A percentile compares a stretch with the other conserved stretches of the same genome.
Conservation (phyloP, 352 stramenopile species). For the Globisporangium irregulare region DNA sequence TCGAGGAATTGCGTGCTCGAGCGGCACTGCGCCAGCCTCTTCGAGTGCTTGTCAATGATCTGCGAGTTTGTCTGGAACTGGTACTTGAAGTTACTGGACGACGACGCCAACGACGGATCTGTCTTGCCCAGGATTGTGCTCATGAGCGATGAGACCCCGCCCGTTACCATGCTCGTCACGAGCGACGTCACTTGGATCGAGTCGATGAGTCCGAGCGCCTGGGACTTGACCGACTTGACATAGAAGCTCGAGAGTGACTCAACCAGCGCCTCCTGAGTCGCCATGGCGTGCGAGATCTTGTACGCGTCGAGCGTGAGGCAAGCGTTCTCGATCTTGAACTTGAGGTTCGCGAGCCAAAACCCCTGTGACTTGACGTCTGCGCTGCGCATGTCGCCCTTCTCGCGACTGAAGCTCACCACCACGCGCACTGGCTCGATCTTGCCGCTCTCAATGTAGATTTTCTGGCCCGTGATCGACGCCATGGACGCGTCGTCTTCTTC, state of each 20-base stretch:
- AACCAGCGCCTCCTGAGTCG: conserved; percentile 71
- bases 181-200: conserved; percentile 85
- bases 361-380: conserved; percentile 23
- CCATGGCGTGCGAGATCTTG: conserved; percentile 59
- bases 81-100: conserved; percentile 53
- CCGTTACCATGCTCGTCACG: conserved; percentile 78
- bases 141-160: conserved; percentile 71
- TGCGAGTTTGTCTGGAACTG: conserved; percentile 72
- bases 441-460: conserved; percentile 73
- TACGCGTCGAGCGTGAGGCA: conserved; percentile 74
- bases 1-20: conserved; percentile 56
- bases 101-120: conserved; percentile 42
- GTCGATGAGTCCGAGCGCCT: conserved; percentile 78
- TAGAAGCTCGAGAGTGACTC: conserved; percentile 70
- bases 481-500: conserved; percentile 59
- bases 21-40: conserved; percentile 36
- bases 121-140: conserved; percentile 81
- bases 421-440: conserved; percentile 71
- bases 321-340: conserved; percentile 85
- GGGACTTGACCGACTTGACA: conserved; percentile 77
- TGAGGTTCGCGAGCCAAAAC: conserved; percentile 82
- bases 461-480: conserved; percentile 67
- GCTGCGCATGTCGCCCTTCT: conserved; percentile 51
- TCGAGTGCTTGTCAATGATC: conserved; percentile 74
- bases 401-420: conserved; percentile 72